A percentile compares a stretch with the other conserved stretches of the same genome.
phyloP scores from a whole-genome alignment of 2,329 filamentous ascomycete genomes.

The Aspergillus felis region DNA sequence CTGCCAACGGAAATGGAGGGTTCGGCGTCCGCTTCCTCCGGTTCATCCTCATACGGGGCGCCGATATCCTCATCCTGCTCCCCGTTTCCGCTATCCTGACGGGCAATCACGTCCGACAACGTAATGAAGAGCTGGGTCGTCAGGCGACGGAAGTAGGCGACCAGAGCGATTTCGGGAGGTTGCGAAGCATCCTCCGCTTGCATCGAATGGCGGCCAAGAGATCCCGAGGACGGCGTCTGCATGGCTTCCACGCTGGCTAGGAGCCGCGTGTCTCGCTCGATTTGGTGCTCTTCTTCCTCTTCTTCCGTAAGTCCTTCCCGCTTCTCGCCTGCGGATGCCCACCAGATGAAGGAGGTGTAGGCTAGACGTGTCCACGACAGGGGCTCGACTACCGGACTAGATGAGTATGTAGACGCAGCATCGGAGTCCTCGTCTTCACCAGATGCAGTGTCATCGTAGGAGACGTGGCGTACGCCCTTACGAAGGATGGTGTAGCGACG shows the following conservation, averaged over 20 bases:
- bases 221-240: conserved; percentile 22
- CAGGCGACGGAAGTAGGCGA: conserved; percentile 48
- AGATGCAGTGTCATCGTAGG: conserved; percentile 15
- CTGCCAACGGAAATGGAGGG: conserved; percentile 21
- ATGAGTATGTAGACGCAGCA: conserved; percentile 39
- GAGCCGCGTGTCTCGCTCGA: conserved; percentile 42
- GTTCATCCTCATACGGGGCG: conserved; percentile 20
- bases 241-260: conserved; percentile 34
- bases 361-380: conserved; percentile 58
- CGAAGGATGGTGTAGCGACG: conserved; percentile 71
- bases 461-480: conserved; percentile 51
- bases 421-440: conserved; percentile 38
- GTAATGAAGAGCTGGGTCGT: conserved; percentile 46
- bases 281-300: conserved; percentile 46
- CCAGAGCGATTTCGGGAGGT: conserved; percentile 45
- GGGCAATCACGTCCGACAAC: conserved; percentile 40
- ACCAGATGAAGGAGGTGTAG: conserved; percentile 64
- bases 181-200: conserved; percentile 24
- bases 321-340: conserved; percentile 62
- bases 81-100: conserved; percentile 30
- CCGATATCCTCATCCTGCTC: conserved; percentile 19
- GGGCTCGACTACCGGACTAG: conserved; percentile 50
- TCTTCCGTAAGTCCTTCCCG: conserved; percentile 53
- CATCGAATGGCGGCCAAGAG: conserved; percentile 24
- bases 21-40: conserved; percentile 20